Conservation (phyloP, 345 rosid species). For the Isatis tinctoria region DNA sequence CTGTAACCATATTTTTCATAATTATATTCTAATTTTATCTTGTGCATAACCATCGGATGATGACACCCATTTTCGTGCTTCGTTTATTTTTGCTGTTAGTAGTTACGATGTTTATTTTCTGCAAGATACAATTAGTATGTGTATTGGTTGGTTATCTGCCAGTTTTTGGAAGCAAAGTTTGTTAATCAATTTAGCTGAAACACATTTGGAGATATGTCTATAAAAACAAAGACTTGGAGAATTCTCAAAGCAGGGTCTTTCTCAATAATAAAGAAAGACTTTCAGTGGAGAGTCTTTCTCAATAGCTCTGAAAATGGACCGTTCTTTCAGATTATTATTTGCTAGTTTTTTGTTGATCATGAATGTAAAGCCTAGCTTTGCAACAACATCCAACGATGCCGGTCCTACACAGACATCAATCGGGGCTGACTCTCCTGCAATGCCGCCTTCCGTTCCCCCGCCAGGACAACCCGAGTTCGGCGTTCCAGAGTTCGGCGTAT, state of each 20-base stretch:
- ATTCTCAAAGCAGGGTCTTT: background rate
- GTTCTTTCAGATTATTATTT: constrained; percentile 10
- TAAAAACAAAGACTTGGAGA: constrained; percentile 8
- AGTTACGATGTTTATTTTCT: constrained; percentile 1
- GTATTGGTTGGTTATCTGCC: background rate
- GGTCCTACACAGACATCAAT: background rate
- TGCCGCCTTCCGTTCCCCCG: background rate
- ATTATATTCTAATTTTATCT: constrained; percentile 1
- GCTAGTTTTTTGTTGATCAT: constrained; percentile 6
- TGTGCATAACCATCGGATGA: background rate
- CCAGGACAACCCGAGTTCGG: background rate
- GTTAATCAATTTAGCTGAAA: background rate
- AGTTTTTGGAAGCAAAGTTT: background rate
- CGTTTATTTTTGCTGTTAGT: background rate
- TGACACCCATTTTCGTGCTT: background rate
- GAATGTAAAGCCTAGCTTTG: constrained; percentile 12
- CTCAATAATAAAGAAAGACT: background rate
- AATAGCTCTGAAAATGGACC: constrained; percentile 20
- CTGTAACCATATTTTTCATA: background rate
- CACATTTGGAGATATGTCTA: background rate
- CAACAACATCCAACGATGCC: background rate
- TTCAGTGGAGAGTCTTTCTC: no score
- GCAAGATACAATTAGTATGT: constrained; percentile 13
- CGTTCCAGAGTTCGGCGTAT: background rate
- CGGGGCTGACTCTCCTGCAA: background rate